phyloP scores from a whole-genome alignment of 208 protist species.

The Vickermania ingenoplastis region DNA sequence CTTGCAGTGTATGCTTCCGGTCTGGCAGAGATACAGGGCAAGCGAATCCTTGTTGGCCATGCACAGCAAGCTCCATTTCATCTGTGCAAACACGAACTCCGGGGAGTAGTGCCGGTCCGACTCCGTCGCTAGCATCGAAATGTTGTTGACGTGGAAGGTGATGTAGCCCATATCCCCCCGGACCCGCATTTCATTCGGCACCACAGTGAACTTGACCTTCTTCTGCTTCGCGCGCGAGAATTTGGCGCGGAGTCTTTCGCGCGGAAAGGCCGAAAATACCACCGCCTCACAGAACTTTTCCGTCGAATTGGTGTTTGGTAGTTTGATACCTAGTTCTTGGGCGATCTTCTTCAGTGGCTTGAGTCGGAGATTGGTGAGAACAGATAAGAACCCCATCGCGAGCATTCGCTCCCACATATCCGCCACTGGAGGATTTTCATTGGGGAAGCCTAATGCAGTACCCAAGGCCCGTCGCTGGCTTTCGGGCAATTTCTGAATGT shows the following conservation, averaged over 20 bases:
- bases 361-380: constrained; percentile 81
- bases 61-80: constrained; percentile 87
- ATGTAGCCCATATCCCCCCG: constrained; percentile 90
- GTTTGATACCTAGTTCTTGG: constrained; percentile 50
- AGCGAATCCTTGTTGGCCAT: constrained; percentile 86
- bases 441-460: constrained; percentile 59
- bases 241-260: constrained; percentile 66
- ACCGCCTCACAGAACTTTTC: constrained; percentile 86
- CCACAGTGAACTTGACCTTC: constrained; percentile 76
- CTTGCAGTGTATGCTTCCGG: constrained; percentile 85
- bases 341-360: constrained; percentile 86
- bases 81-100: constrained; percentile 75
- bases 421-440: constrained; percentile 66
- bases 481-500: constrained; percentile 77
- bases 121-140: constrained; percentile 78
- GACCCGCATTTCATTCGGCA: constrained; percentile 46
- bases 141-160: constrained; percentile 80
- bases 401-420: constrained; percentile 89
- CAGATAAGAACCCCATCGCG: constrained; percentile 80
- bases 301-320: constrained; percentile 77
- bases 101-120: constrained; percentile 86
- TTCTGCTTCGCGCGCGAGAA: constrained; percentile 66
- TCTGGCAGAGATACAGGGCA: constrained; percentile 87
- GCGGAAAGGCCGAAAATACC: constrained; percentile 80
- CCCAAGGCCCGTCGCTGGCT: constrained; percentile 61